Conservation (phyloP, 148 eudicot species). For the Mesembryanthemum crystallinum region DNA sequence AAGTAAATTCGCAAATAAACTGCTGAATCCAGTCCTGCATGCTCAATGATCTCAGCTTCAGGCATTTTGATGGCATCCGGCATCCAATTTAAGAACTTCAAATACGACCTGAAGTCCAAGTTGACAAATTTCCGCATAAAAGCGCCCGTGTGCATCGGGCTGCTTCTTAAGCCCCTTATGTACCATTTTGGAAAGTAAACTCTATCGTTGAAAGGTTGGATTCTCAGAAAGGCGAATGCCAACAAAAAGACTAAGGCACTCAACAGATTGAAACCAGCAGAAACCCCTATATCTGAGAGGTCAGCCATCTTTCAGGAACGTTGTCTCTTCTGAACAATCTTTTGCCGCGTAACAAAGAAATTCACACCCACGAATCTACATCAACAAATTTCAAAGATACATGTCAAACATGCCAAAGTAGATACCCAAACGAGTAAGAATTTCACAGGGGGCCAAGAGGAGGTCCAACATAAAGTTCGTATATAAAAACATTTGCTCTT, state of each 20-base stretch:
- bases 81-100: conserved; percentile 87
- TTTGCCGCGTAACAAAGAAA: neutral
- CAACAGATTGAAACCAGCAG: conserved; percentile 76
- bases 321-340: conserved; percentile 10
- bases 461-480: neutral
- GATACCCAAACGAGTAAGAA: neutral
- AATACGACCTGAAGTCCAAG: conserved; percentile 74
- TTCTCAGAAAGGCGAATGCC: conserved; percentile 83
- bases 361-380: neutral
- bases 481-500: neutral
- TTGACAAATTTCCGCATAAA: conserved; percentile 70
- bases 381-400: neutral
- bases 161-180: conserved; percentile 81
- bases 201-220: conserved; percentile 94
- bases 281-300: conserved; percentile 60
- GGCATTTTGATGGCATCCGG: conserved; percentile 96
- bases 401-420: conserved; percentile 2
- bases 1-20: conserved; percentile 90
- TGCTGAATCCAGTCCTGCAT: conserved; percentile 94
- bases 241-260: conserved; percentile 72
- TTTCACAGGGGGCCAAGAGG: neutral
- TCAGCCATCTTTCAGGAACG: conserved; percentile 61
- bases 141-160: conserved; percentile 63
- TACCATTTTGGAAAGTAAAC: conserved; percentile 99
- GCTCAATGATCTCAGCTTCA: conserved; percentile 88